Evolutionary conservation across 2,329 filamentous ascomycete genomes (phyloP).

Genomic region (Sporothrix luriei): DNA sequence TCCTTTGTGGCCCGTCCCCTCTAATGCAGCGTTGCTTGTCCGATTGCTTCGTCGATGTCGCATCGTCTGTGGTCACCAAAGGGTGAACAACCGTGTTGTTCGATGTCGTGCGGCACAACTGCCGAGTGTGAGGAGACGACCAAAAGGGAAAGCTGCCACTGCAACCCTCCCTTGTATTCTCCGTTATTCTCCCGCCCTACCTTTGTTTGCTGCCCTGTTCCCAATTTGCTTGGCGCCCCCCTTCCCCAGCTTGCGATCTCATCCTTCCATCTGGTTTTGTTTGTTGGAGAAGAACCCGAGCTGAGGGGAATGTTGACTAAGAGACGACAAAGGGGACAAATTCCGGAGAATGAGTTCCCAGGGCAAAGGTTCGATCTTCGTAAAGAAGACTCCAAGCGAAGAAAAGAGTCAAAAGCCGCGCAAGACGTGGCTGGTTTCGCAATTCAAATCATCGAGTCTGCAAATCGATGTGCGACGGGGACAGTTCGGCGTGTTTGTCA

Average conservation of each 20-base stretch:
- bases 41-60: not conserved
- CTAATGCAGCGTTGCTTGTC: not conserved
- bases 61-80: not conserved
- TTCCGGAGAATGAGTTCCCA: not conserved
- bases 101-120: not conserved
- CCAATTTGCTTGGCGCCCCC: not conserved
- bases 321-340: not conserved
- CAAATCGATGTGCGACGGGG: not conserved
- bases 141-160: not conserved
- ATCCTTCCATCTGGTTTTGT: not conserved
- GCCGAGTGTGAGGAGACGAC: slow-evolving; percentile 8
- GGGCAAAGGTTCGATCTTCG: not conserved
- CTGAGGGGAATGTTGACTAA: not conserved
- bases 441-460: not conserved
- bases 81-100: not conserved
- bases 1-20: not conserved
- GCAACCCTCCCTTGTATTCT: not conserved
- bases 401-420: not conserved
- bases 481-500: slow-evolving; percentile 25
- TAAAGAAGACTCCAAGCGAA: too few species aligned
- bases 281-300: not conserved
- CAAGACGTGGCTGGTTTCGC: not conserved
- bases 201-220: too few species aligned
- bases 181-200: not conserved
- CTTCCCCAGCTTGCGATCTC: not conserved